Evolutionary conservation across 768 basidiomycete species (phyloP).

Genomic region (Chalciporus pseudorubinellus): DNA sequence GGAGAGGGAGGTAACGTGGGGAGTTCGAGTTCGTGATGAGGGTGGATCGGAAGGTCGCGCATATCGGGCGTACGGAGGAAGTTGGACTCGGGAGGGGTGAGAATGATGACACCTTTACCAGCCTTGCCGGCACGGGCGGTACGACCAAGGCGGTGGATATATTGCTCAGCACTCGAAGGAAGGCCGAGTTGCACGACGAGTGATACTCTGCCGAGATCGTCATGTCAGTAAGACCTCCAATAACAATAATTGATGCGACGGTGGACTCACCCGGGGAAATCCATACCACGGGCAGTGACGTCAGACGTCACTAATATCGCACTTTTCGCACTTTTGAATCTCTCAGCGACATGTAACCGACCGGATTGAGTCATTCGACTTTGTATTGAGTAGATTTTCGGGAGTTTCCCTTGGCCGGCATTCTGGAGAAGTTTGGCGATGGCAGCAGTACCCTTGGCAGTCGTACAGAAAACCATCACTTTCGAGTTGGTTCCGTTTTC

Average conservation of each 20-base stretch:
- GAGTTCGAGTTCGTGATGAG: constrained; percentile 22
- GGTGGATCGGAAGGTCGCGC: constrained; percentile 39
- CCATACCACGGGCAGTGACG: constrained; percentile 64
- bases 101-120: constrained; percentile 57
- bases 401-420: constrained; percentile 28
- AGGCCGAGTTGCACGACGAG: constrained; percentile 62
- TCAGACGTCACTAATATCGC: constrained; percentile 54
- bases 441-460: constrained; percentile 55
- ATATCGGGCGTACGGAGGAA: constrained; percentile 47
- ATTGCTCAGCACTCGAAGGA: constrained; percentile 70
- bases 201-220: constrained; percentile 42
- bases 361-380: constrained; percentile 50
- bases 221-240: constrained; percentile 3
- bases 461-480: constrained; percentile 65
- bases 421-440: constrained; percentile 34
- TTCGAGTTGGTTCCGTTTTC: constrained; percentile 35
- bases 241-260: neutral
- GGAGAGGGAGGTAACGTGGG: constrained; percentile 21
- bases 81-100: constrained; percentile 47
- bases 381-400: constrained; percentile 54
- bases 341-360: constrained; percentile 48
- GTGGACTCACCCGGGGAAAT: constrained; percentile 53
- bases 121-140: constrained; percentile 72
- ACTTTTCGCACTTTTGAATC: constrained; percentile 43
- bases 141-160: constrained; percentile 76